Base-by-base conservation (phyloP, 2,329 filamentous ascomycete genomes). In the Hypoxylon sp. region DNA sequence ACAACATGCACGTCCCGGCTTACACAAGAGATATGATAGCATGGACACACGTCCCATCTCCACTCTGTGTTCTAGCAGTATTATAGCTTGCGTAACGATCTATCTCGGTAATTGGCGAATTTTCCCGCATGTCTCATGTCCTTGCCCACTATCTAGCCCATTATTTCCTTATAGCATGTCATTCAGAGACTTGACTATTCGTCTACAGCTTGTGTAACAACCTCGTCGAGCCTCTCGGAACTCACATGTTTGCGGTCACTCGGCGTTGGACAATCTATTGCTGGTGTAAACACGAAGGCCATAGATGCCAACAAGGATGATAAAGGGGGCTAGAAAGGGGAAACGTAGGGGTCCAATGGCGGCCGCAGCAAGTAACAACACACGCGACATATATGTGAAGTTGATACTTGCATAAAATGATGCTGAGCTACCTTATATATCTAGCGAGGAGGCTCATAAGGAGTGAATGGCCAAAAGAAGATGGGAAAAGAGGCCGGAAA, bases 61-160 rank as follows among this genome's bases (percentile, higher is more conserved):
- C 73, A 73, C 72, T 35, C 54, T 62, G 72, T 76, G 66, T 52
- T 66, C 67, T 71, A 46, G 57, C 57, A 70, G 39, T 58, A 70
- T 59, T 55, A 62, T 65, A 57, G 53, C 62, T 70, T 67, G 74
- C 74, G 64, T 65, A 39, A 75, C 73, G n/a, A 51, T 63, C 46
- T 62, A 67, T 72, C 59, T 76, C 75, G 71, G 73, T 75, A 75
- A 77, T 75, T 76, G 71, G 67, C 62, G 67, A 73, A 69, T 73
- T 73, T 73, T 75, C 66, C 76, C 74, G 76, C 67, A 63, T 76
- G 76, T 77, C 70, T 77, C 69, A 74, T 71, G 69, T 65, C 44
- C 35, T 71, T 66, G 66, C 61, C 66, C 72, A 59, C 57, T 69
- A 64, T 73, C 63, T 69, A 70, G 71, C 39, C 60, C 48, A 66